Percentiles rank a stretch among this genome's conserved stretches.
Evolutionary conservation across 805 yeast species (phyloP).

Genomic region (Kregervanrija delftensis): DNA sequence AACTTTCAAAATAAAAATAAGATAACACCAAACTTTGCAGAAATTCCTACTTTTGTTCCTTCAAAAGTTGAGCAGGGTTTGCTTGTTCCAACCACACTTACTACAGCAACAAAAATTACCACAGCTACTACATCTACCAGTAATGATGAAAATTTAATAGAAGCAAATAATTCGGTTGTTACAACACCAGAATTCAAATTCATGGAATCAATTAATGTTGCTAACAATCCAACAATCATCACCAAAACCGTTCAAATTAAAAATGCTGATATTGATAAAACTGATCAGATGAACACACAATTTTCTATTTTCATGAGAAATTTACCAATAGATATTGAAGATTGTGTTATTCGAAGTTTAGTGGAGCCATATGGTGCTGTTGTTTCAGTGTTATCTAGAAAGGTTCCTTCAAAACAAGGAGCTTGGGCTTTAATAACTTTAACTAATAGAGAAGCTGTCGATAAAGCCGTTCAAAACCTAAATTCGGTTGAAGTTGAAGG

Average conservation of each 20-base stretch:
- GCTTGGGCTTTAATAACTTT: constrained; percentile 28
- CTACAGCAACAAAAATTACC: too few species aligned
- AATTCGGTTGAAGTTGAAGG: constrained; percentile 24
- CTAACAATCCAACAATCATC: too few species aligned
- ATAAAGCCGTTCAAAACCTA: constrained; percentile 19
- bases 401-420: constrained; percentile 24
- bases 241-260: neutral
- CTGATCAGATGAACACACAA: constrained; percentile 16
- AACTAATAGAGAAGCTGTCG: constrained; percentile 21
- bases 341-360: constrained; percentile 17
- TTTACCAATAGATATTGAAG: constrained; percentile 22
- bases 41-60: neutral
- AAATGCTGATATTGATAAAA: neutral
- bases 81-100: too few species aligned
- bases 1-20: constrained; percentile 4
- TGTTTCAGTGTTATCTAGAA: constrained; percentile 19
- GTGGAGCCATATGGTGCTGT: constrained; percentile 27
- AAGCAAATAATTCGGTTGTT: neutral
- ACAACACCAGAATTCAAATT: neutral
- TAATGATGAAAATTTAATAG: neutral
- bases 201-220: too few species aligned
- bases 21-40: neutral
- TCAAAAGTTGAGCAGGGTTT: too few species aligned
- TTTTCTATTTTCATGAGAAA: constrained; percentile 26
- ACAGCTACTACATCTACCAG: neutral